These are phyloP conservation scores for Dianthus caryophyllus DNA, from an alignment of 148 eudicot species.

Conservation along the genomic window DNA sequence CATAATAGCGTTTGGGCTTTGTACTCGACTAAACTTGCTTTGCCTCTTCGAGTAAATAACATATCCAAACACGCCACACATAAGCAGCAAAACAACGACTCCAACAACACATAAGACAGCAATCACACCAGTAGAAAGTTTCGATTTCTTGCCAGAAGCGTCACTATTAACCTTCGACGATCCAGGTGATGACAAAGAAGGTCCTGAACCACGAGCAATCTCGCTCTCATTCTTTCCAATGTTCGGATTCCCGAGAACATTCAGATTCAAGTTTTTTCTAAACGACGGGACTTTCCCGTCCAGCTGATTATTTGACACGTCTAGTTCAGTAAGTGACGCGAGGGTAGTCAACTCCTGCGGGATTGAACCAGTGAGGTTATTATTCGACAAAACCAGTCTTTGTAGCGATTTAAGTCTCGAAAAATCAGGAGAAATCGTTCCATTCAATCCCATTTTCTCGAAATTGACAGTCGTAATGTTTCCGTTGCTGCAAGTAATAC, in stretches of 20 bases:
- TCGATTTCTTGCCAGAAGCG: conserved; percentile 43
- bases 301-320: conserved; percentile 65
- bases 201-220: conserved; percentile 16
- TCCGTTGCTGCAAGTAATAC: conserved; percentile 69
- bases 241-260: conserved; percentile 52
- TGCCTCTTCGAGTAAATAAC: conserved; percentile 63
- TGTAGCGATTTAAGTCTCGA: conserved; percentile 64
- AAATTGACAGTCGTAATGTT: conserved; percentile 70
- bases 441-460: conserved; percentile 68
- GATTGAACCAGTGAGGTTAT: conserved; percentile 74
- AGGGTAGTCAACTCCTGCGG: conserved; percentile 70
- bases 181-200: conserved; percentile 26
- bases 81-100: conserved; percentile 40
- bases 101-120: conserved; percentile 48
- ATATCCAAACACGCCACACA: conserved; percentile 48
- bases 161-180: conserved; percentile 20
- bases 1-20: conserved; percentile 77
- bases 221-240: conserved; percentile 64
- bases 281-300: conserved; percentile 73
- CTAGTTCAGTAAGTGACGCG: conserved; percentile 50
- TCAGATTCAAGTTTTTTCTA: conserved; percentile 41
- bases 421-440: conserved; percentile 72
- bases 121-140: conserved; percentile 37
- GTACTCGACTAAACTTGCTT: conserved; percentile 61
- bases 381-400: conserved; percentile 66